phyloP scores from a whole-genome alignment of 345 rosid genomes.

The Camelina neglecta region DNA sequence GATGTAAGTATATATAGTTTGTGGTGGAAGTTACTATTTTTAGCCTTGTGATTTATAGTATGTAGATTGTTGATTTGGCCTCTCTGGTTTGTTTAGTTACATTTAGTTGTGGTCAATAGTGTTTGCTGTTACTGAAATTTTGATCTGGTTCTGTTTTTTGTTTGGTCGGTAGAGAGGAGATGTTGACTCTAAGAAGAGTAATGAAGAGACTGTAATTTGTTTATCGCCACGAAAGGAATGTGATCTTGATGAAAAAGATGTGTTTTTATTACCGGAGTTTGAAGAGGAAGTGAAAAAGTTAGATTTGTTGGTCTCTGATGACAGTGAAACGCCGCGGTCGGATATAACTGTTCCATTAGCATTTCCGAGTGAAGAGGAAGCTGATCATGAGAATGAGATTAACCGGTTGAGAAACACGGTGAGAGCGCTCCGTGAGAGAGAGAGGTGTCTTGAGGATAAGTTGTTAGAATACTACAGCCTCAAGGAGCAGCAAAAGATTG shows the following conservation, averaged over 20 bases:
- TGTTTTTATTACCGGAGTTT: slow-evolving; percentile 62
- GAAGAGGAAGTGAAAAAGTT: slow-evolving; percentile 56
- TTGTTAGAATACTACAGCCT: slow-evolving; percentile 82
- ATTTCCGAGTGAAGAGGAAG: slow-evolving; percentile 50
- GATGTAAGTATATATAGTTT: slow-evolving; percentile 26
- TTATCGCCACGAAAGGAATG: slow-evolving; percentile 50
- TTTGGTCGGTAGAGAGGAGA: slow-evolving; percentile 41
- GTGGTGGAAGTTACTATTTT: slow-evolving; percentile 18
- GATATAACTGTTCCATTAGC: slow-evolving; percentile 54
- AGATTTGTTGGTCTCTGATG: slow-evolving; percentile 42
- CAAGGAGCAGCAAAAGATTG: slow-evolving; percentile 76
- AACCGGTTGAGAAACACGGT: slow-evolving; percentile 61
- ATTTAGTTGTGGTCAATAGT: not conserved
- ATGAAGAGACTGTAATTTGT: slow-evolving; percentile 43
- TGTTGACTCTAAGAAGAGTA: slow-evolving; percentile 21
- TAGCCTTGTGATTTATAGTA: slow-evolving; percentile 22
- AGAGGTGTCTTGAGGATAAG: slow-evolving; percentile 73
- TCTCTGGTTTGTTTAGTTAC: slow-evolving; percentile 4
- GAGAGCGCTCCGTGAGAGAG: slow-evolving; percentile 66
- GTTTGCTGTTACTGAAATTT: not conserved
- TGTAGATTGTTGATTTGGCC: slow-evolving; percentile 1
- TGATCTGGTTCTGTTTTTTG: not conserved
- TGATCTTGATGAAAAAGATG: slow-evolving; percentile 50
- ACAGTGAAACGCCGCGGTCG: slow-evolving; percentile 45
- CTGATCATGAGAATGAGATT: slow-evolving; percentile 66